Conservation (phyloP, 148 eudicot genomes). For the Rhododendron griersonianum region DNA sequence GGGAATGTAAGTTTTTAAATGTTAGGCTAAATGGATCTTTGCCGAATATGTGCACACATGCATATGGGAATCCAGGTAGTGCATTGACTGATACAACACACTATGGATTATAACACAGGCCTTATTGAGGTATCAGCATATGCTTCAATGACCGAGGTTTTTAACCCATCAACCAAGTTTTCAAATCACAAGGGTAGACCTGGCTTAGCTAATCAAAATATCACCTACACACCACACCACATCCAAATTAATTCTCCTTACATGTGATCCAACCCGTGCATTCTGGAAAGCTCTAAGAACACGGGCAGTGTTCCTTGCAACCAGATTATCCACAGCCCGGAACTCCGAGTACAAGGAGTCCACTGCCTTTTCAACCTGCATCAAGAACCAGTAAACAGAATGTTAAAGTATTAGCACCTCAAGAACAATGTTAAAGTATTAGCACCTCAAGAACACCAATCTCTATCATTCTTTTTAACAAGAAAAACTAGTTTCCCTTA, state of each 20-base stretch:
- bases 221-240: not conserved
- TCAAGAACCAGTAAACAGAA: not conserved
- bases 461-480: not conserved
- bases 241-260: conserved; percentile 22
- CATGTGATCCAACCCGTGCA: conserved; percentile 91
- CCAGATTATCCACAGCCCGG: conserved; percentile 75
- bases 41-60: not conserved
- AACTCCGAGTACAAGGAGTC: conserved; percentile 72
- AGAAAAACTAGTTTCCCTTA: not conserved
- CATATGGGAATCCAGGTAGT: not conserved
- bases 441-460: not conserved
- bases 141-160: not conserved
- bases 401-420: not conserved
- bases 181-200: not conserved
- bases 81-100: not conserved
- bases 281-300: conserved; percentile 83
- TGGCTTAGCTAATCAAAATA: not conserved
- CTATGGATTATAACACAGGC: not conserved
- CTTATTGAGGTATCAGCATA: not conserved
- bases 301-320: conserved; percentile 74
- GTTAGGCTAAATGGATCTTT: not conserved
- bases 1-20: not conserved
- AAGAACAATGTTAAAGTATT: not conserved
- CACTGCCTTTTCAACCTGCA: conserved; percentile 74
- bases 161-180: not conserved